Base-by-base conservation (phyloP, 202 grass and related monocot species). In the Panicum hallii region DNA sequence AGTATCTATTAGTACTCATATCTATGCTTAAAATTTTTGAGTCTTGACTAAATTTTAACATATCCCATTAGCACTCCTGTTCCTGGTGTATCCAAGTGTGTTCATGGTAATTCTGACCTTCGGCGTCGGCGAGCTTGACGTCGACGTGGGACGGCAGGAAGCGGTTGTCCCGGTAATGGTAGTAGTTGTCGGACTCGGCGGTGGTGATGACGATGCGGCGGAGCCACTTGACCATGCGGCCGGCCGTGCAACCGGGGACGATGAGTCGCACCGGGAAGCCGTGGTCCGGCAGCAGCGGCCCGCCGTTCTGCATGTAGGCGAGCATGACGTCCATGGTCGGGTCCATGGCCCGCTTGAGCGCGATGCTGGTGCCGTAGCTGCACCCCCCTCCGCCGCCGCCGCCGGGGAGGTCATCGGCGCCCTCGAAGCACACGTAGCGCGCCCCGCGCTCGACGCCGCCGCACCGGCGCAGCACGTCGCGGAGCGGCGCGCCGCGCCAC, bases 261-360 rank as follows among this genome's bases (percentile, higher is more conserved):
- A 97, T 90, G 38, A 93, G 57, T 1, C 94, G 89, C 22, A 97
- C 74, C 19, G 94, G 94, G 87, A 90, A 97, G 0, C 94, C 94
- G 30, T 97, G 94, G 85, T 97, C 94, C 3, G 94, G 91, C 54
- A 77, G 13, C 15, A 97, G 87, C 72, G 88, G 50, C 70, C 81
- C 94, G 11, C 94, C 94, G 85, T 97, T 97, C 89, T 97, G 94
- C 91, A 90, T 90, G 87, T 93, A 97, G 1, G 91, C 94, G 9
- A 97, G 84, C 53, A 90, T 84, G 32, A 90, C 81, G 70, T 93
- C 91, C 36, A 72, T 87, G 2, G 89, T 69, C 0, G 91, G 89
- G 82, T 97, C 94, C 89, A 96, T 72, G 61, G 91, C 94, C 11
- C 89, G 78, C 70, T 81, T 82, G 2, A 84, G 68, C 10, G 79